Percentiles rank a stretch among this genome's conserved stretches.
phyloP scores from a whole-genome alignment of 140 eudicot genomes.

The Stevia rebaudiana region DNA sequence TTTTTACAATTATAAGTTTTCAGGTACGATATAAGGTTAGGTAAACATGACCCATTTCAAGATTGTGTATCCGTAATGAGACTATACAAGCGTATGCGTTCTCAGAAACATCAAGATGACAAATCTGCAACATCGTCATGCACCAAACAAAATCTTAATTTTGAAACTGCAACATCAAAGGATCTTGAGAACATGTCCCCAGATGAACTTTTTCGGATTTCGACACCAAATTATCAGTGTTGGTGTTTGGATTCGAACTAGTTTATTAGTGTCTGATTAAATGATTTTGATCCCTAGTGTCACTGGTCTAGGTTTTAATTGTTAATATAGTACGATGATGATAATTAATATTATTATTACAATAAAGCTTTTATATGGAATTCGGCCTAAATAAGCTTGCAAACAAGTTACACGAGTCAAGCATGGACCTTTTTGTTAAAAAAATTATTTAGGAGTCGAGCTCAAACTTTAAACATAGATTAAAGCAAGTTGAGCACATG shows the following conservation, averaged over 20 bases:
- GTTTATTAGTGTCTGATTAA: not conserved
- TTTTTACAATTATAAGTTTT: conserved; percentile 9
- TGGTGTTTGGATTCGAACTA: conserved; percentile 65
- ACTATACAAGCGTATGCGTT: conserved; percentile 59
- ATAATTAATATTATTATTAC: too few species aligned
- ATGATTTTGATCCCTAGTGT: not conserved
- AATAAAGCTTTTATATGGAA: too few species aligned
- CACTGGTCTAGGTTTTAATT: conserved; percentile 1
- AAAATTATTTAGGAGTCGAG: too few species aligned
- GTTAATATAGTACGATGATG: too few species aligned
- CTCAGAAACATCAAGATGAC: conserved; percentile 44
- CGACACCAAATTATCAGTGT: conserved; percentile 46
- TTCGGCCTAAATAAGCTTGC: too few species aligned
- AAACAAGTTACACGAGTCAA: too few species aligned
- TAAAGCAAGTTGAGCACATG: too few species aligned
- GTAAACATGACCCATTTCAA: conserved; percentile 47
- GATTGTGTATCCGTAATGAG: conserved; percentile 72
- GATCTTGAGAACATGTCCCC: conserved; percentile 58
- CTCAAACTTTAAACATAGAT: too few species aligned
- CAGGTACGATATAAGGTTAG: conserved; percentile 63
- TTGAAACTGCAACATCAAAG: conserved; percentile 20
- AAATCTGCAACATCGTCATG: conserved; percentile 10
- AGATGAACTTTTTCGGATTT: conserved; percentile 45
- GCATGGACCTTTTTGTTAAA: too few species aligned
- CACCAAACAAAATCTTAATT: not conserved